Evolutionary conservation across 192 early-diverging fungal genomes (phyloP).

Genomic region (Coemansia sp.): DNA sequence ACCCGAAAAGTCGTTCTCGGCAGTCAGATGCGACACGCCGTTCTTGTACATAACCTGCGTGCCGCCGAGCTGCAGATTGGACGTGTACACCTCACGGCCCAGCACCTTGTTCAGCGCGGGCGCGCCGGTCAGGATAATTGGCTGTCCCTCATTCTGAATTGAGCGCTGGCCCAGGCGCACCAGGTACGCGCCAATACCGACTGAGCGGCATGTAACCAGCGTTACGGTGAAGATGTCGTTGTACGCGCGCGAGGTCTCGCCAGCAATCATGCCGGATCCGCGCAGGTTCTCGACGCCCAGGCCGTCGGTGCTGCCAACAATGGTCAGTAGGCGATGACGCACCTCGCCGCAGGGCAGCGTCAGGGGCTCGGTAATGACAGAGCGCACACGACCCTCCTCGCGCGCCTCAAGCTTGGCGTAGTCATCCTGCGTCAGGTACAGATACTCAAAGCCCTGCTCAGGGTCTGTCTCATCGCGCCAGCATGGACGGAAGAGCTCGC

Average conservation of each 20-base stretch:
- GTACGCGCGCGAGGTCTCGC: constrained; percentile 93
- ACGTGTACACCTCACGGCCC: constrained; percentile 96
- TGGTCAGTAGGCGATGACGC: constrained; percentile 78
- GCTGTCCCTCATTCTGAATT: constrained; percentile 97
- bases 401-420: constrained; percentile 61
- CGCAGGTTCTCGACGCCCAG: constrained; percentile 97
- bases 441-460: constrained; percentile 86
- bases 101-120: constrained; percentile 97
- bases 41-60: constrained; percentile 99
- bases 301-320: constrained; percentile 85
- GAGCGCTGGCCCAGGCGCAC: constrained; percentile 97
- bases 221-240: constrained; percentile 98
- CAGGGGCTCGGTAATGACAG: constrained; percentile 71
- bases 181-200: constrained; percentile 98
- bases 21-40: constrained; percentile 96
- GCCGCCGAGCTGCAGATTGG: constrained; percentile 97
- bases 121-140: constrained; percentile 97
- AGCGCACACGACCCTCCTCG: constrained; percentile 60
- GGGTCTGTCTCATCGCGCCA: constrained; percentile 87
- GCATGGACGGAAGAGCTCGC: constrained; percentile 77
- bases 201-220: constrained; percentile 95
- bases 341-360: constrained; percentile 64
- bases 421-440: constrained; percentile 80
- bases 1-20: constrained; percentile 92
- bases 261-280: constrained; percentile 96